phyloP scores from a whole-genome alignment of 2,329 filamentous ascomycete genomes.

The Arthrobotrys musiformis region DNA sequence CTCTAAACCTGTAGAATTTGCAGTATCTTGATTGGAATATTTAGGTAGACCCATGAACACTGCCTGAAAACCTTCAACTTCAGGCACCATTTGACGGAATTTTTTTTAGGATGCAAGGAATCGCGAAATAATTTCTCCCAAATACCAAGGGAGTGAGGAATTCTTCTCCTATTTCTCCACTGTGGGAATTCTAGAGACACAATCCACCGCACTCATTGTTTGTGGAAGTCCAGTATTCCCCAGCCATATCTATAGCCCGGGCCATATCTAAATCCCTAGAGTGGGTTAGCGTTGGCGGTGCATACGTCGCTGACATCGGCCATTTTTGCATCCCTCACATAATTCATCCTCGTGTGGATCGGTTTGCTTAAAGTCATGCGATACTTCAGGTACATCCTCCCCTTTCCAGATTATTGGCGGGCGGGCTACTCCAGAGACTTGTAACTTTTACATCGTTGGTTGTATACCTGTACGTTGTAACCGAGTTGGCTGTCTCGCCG shows the following conservation, averaged over 20 bases:
- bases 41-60: no score
- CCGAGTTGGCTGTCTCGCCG: background rate
- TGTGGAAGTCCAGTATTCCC: no score
- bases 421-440: constrained; percentile 7
- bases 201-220: no score
- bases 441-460: constrained; percentile 21
- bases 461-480: constrained; percentile 23
- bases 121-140: no score
- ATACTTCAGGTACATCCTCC: constrained; percentile 4
- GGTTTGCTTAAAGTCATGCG: constrained; percentile 15
- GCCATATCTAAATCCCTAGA: background rate
- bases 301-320: constrained; percentile 2
- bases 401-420: background rate
- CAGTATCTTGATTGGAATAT: no score
- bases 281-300: background rate
- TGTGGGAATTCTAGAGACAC: no score
- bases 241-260: background rate
- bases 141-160: no score
- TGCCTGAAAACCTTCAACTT: no score
- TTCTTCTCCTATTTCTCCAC: no score
- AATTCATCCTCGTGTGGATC: constrained; percentile 14
- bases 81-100: no score
- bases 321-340: constrained; percentile 16
- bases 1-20: no score
- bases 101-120: no score